These are phyloP conservation scores for Cicer bijugum DNA, from an alignment of 306 rosid genomes.

Conservation along the genomic window DNA sequence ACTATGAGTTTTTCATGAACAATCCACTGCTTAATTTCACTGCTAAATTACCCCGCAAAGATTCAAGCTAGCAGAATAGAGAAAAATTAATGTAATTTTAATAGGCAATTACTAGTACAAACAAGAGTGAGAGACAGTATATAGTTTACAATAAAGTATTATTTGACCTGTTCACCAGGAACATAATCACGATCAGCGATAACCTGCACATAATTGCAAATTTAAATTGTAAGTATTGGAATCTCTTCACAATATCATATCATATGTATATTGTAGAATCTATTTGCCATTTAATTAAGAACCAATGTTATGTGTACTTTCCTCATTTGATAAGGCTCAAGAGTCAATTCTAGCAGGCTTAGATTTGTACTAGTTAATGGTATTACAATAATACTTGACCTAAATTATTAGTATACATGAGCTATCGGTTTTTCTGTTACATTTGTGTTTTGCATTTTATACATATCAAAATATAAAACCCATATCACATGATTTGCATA, in stretches of 20 bases:
- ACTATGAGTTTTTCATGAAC: not conserved
- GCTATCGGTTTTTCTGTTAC: not conserved
- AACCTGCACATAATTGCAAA: constrained; percentile 58
- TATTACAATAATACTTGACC: constrained; percentile 31
- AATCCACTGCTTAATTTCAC: constrained; percentile 2
- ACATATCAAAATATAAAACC: constrained; percentile 27
- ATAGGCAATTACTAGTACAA: not conserved
- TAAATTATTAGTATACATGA: not conserved
- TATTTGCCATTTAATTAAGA: not conserved
- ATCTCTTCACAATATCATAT: not conserved
- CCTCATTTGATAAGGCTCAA: constrained; percentile 7
- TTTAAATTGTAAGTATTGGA: constrained; percentile 8
- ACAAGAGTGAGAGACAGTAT: not conserved
- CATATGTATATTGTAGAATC: constrained; percentile 14
- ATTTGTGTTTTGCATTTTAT: not conserved
- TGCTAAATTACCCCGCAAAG: constrained; percentile 16
- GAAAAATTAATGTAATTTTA: not conserved
- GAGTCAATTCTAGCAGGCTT: not conserved
- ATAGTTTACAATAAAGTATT: constrained; percentile 33
- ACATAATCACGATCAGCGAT: constrained; percentile 68
- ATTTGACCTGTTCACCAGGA: constrained; percentile 74
- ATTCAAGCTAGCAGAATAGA: constrained; percentile 28
- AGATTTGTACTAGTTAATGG: not conserved
- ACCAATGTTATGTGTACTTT: not conserved
- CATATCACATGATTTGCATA: not conserved